Evolutionary conservation across 1,284 basidiomycete species (phyloP).

Genomic region (Waitea zeae): DNA sequence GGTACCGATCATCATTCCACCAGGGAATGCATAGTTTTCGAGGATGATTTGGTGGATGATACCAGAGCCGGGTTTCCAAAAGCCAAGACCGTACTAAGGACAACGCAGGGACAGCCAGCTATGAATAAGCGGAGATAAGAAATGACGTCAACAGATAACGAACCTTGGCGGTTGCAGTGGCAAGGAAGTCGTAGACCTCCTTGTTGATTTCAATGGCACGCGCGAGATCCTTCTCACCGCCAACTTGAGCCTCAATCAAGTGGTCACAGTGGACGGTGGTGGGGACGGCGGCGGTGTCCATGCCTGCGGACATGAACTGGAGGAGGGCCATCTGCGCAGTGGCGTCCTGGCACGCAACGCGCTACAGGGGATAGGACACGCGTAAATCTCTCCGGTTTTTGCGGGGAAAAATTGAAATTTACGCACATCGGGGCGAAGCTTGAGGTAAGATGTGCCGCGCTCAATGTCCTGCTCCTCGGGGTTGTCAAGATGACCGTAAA

Average conservation of each 20-base stretch:
- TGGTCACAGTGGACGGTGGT: constrained; percentile 99
- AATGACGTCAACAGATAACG: neutral
- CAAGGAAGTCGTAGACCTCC: constrained; percentile 99
- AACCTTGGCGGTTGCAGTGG: constrained; percentile 89
- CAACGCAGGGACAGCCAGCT: too few relatives aligned
- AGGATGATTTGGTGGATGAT: constrained; percentile 97
- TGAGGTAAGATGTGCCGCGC: constrained; percentile 85
- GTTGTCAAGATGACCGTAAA: constrained; percentile 97
- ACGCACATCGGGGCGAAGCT: constrained; percentile 87
- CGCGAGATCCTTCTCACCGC: constrained; percentile 85
- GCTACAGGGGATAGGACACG: constrained; percentile 27
- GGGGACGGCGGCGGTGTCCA: constrained; percentile 94
- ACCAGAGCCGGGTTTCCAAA: constrained; percentile 99
- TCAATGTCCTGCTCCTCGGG: constrained; percentile 79
- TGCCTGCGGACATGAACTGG: constrained; percentile 99
- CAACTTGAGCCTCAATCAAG: constrained; percentile 94
- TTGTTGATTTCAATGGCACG: constrained; percentile 92
- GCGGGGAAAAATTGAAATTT: constrained; percentile 1
- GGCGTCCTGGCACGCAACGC: constrained; percentile 99
- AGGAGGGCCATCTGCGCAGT: constrained; percentile 99
- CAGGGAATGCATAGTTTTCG: constrained; percentile 98
- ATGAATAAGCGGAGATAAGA: neutral
- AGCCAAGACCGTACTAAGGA: constrained; percentile 84
- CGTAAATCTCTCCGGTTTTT: constrained; percentile 2
- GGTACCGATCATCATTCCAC: constrained; percentile 98